These are phyloP conservation scores for Porcisia hertigi DNA, from an alignment of 208 protist species.

Conservation along the genomic window DNA sequence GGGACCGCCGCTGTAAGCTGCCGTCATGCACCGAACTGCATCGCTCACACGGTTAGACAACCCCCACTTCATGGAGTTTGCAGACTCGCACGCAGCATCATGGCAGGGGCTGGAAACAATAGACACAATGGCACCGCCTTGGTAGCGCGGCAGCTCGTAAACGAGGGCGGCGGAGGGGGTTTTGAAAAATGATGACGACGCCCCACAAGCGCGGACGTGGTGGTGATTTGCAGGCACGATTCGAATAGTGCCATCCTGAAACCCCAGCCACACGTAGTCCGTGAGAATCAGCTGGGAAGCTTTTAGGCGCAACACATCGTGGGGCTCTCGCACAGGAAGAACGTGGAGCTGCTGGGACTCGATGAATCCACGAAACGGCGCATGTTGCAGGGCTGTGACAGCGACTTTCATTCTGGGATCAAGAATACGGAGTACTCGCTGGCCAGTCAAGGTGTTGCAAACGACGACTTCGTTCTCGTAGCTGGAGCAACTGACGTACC, in stretches of 20 bases:
- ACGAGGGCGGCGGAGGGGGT: conserved; percentile 64
- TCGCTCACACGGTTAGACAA: conserved; percentile 60
- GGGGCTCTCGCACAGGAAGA: conserved; percentile 57
- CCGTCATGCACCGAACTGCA: conserved; percentile 46
- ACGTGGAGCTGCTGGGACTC: conserved; percentile 53
- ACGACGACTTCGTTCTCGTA: conserved; percentile 64
- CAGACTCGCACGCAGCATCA: conserved; percentile 29
- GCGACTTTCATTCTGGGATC: conserved; percentile 67
- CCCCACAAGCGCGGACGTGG: conserved; percentile 50
- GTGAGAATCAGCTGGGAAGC: conserved; percentile 63
- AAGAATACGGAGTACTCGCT: conserved; percentile 53
- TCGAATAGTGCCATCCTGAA: conserved; percentile 82
- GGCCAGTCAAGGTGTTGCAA: conserved; percentile 50
- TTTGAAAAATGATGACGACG: conserved; percentile 49
- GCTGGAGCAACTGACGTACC: conserved; percentile 50
- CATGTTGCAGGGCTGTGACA: conserved; percentile 71
- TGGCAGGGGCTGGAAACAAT: conserved; percentile 81
- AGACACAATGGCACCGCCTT: conserved; percentile 64
- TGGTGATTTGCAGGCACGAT: conserved; percentile 66
- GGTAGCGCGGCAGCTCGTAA: conserved; percentile 86
- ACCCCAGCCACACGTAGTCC: conserved; percentile 90
- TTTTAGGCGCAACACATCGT: conserved; percentile 67
- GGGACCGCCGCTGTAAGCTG: conserved; percentile 3
- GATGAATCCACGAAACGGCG: conserved; percentile 82
- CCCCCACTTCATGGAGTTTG: conserved; percentile 26